Percentiles rank a stretch among this genome's conserved stretches.
These are phyloP conservation scores for Acrasis kona DNA, from an alignment of 78 protist species.

Conservation along the genomic window DNA sequence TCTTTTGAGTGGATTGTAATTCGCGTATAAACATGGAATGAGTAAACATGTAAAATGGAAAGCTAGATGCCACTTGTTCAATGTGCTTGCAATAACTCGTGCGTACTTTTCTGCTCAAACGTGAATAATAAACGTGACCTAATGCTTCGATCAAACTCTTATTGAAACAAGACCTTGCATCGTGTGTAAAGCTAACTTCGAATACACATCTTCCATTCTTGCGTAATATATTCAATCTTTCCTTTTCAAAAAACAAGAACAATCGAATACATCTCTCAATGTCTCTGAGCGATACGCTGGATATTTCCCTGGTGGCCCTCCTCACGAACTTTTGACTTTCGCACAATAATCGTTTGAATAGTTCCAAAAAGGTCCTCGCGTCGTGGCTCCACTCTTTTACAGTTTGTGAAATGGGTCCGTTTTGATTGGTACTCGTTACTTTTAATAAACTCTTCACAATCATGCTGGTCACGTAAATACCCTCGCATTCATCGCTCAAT, in stretches of 20 bases:
- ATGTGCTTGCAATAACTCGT: background rate
- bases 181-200: background rate
- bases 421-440: too few species aligned
- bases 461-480: constrained; percentile 18
- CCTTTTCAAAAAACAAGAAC: background rate
- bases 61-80: background rate
- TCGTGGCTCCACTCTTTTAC: background rate
- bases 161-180: background rate
- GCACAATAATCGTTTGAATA: too few species aligned
- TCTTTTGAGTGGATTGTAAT: background rate
- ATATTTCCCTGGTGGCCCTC: background rate
- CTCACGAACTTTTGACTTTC: background rate
- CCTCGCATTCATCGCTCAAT: constrained; percentile 1
- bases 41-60: background rate
- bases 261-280: constrained; percentile 10
- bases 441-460: too few species aligned
- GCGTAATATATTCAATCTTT: background rate
- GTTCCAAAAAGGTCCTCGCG: background rate
- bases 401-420: background rate
- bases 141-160: background rate
- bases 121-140: constrained; percentile 19
- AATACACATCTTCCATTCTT: background rate
- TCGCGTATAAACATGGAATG: background rate
- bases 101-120: background rate
- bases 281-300: constrained; percentile 30